Base-by-base conservation (phyloP, 345 rosid genomes). In the Salix purpurea region DNA sequence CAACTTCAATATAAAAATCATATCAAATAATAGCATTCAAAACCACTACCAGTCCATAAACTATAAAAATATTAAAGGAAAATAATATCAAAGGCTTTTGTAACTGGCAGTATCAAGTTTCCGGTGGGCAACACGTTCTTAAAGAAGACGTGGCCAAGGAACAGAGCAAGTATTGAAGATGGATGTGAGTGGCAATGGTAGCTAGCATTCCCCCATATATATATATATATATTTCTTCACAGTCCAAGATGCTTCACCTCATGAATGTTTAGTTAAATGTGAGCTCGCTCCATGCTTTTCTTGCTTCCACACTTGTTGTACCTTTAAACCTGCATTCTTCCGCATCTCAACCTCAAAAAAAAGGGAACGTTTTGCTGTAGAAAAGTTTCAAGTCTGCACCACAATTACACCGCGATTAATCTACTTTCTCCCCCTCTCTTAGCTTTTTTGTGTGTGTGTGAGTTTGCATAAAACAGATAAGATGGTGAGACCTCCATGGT, bases 251-350 rank as follows among this genome's bases (percentile, higher is more conserved):
- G 78, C 71, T 74, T 78, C 74, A 58, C 73, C 72, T 84, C 87
- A 82, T 85, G 90, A 80, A 76, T 64, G 69, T 73, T 76, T 76
- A 75, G 74, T 76, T 82, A 62, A 78, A 75, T 77, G 79, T 40
- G 71, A 70, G 77, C 68, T 62, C 40, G 61, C 32, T 79, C 72
- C 91, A 87, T 83, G 89, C 90, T 76, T 89, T 87, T 78, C 84
- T 81, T 81, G 86, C 89, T 72, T 78, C 50, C 79, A 72, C 77
- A 50, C 74, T 67, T 71, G 75, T 80, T 65, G 58, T 75, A 61
- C 87, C 81, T 75, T 82, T 76, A 75, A 82, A 75, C 82, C 81
- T 78, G 72, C 77, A 74, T 70, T 70, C 54, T 73, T 78, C 65
- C 73, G 65, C 54, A 71, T 46, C 74, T 44, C 34, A 24, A 52